Base-by-base conservation (phyloP, 352 stramenopile genomes). In the Phytophthora crassamura region DNA sequence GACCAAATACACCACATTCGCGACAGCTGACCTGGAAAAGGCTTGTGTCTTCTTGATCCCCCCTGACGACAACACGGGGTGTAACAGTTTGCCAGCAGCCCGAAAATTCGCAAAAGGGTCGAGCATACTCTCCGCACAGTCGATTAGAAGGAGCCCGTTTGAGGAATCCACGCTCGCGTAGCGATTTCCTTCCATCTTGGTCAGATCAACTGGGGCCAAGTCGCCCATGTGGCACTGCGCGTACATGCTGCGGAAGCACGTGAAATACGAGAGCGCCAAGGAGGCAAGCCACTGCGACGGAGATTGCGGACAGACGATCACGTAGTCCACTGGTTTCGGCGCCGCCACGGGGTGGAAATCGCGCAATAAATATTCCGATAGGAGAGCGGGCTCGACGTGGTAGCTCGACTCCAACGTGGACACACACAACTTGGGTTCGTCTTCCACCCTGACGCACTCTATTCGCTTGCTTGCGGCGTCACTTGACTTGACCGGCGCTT, bases 301-400 rank as follows among this genome's bases (percentile, higher is more conserved):
- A 57, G 85, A 88, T 3, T 87, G 75, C 5, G 85, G 85, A 28
- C 85, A 93, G 28, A 93, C 72, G 33, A 93, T 78, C 11, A 80
- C 81, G 51, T 91, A 93, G 47, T 93, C 84, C 28, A 91, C 61
- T 22, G 81, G 81, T 61, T 93, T 93, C 1, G 79, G 69, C 7
- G 73, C 72, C 15, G 76, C 72, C 8, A 92, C 73, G 2, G 85
- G 85, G 47, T 91, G 77, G n/a, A 93, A 74, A 56, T 77, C 70
- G 34, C 85, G 85, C 56, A 93, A 80, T 75, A 80, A 71, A 78
- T 85, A 91, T 77, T 92, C 85, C 28, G 85, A 90, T 62, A 93
- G 62, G n/a, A 81, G 46, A 22, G 72, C 67, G 25, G 82, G 72
- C 28, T 83, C 75, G 9, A 90, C 74, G 12, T 87, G 50, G 16